These are phyloP conservation scores for Chaetomium fimeti DNA, from an alignment of 495 filamentous ascomycete genomes.

Conservation along the genomic window DNA sequence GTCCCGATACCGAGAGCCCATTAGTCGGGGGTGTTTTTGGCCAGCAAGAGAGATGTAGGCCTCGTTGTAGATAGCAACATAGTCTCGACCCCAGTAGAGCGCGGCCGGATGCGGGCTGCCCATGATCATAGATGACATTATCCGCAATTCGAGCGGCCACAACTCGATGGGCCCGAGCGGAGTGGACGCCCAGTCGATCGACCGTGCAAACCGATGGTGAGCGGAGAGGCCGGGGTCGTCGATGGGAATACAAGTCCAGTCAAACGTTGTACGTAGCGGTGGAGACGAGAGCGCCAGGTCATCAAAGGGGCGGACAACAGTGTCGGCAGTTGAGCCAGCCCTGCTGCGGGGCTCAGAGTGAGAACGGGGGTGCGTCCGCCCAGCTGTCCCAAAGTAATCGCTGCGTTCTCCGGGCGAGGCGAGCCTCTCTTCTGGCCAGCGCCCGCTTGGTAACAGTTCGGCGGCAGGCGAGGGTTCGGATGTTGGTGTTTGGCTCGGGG, in stretches of 20 bases:
- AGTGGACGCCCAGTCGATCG: slow-evolving; percentile 64
- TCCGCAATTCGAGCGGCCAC: slow-evolving; percentile 61
- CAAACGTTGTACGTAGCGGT: slow-evolving; percentile 50
- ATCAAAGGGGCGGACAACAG: slow-evolving; percentile 29
- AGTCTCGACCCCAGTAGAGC: slow-evolving; percentile 68
- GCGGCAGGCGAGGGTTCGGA: slow-evolving; percentile 31
- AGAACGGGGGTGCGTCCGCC: slow-evolving; percentile 20
- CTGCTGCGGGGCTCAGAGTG: slow-evolving; percentile 32
- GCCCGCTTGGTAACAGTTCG: slow-evolving; percentile 29
- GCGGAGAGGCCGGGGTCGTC: slow-evolving; percentile 54
- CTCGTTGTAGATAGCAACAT: slow-evolving; percentile 70
- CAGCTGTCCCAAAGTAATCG: slow-evolving; percentile 42
- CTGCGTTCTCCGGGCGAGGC: slow-evolving; percentile 34
- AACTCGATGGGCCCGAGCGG: slow-evolving; percentile 62
- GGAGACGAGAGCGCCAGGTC: slow-evolving; percentile 32
- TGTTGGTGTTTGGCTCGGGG: slow-evolving; percentile 37
- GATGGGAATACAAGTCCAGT: slow-evolving; percentile 66
- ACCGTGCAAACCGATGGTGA: slow-evolving; percentile 66
- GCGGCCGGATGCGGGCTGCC: slow-evolving; percentile 68
- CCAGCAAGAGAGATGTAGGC: slow-evolving; percentile 67
- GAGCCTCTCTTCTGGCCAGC: slow-evolving; percentile 29
- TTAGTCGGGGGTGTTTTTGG: slow-evolving; percentile 65
- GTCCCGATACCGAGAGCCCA: slow-evolving; percentile 62
- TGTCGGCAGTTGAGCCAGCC: slow-evolving; percentile 21
- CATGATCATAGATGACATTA: slow-evolving; percentile 68